A percentile compares a stretch with the other conserved stretches of the same genome.
phyloP scores from a whole-genome alignment of 73 alveolate species.

The Symbiodinium natans region DNA sequence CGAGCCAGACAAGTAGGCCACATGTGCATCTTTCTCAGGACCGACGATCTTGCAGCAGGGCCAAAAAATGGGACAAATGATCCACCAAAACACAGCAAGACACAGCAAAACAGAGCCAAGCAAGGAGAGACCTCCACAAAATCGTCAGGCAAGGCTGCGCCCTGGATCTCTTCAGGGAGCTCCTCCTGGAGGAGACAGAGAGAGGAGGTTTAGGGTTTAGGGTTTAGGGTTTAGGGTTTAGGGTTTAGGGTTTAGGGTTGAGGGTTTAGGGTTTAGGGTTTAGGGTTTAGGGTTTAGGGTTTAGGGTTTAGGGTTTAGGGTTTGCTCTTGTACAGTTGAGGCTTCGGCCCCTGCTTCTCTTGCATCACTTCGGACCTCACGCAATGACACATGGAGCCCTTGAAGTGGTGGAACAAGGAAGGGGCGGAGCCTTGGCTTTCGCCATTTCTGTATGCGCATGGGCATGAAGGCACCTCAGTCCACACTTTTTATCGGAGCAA shows the following conservation, averaged over 20 bases:
- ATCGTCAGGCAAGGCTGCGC: conserved; percentile 66
- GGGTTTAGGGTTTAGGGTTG: too few relatives aligned
- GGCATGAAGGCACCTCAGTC: conserved; percentile 73
- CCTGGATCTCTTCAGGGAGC: background rate
- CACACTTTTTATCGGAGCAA: too few relatives aligned
- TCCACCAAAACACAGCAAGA: too few relatives aligned
- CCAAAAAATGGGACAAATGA: too few relatives aligned
- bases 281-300: too few relatives aligned
- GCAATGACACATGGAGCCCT: too few relatives aligned
- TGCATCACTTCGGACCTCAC: background rate
- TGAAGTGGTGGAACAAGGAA: background rate
- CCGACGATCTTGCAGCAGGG: conserved; percentile 39
- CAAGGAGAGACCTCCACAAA: conserved; percentile 21
- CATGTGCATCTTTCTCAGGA: conserved; percentile 50
- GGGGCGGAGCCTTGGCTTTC: conserved; percentile 18
- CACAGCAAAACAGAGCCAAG: background rate
- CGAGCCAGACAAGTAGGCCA: conserved; percentile 59
- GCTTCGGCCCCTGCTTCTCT: background rate
- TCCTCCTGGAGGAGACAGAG: background rate
- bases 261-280: background rate
- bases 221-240: background rate
- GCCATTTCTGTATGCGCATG: conserved; percentile 85
- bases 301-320: background rate
- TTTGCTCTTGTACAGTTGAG: too few relatives aligned
- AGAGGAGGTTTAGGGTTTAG: too few relatives aligned